Evolutionary conservation across 805 yeast genomes (phyloP).

Genomic region (Candida tallmaniae): DNA sequence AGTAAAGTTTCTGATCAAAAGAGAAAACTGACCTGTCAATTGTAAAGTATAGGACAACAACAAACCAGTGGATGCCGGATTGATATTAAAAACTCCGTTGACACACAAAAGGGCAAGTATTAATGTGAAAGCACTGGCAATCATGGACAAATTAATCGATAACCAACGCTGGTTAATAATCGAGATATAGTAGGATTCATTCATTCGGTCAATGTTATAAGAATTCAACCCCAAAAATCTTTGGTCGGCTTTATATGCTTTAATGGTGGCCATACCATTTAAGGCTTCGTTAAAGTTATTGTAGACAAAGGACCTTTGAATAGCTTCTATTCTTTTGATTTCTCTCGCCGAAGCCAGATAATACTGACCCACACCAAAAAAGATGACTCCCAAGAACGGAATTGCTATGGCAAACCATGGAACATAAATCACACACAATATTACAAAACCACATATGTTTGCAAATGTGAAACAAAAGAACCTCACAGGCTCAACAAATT

Average conservation of each 20-base stretch:
- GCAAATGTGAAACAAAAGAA: conserved; percentile 51
- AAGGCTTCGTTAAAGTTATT: conserved; percentile 36
- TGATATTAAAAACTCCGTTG: conserved; percentile 26
- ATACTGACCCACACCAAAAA: conserved; percentile 25
- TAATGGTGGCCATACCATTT: conserved; percentile 33
- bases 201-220: conserved; percentile 25
- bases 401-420: conserved; percentile 40
- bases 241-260: conserved; percentile 24
- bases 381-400: conserved; percentile 25
- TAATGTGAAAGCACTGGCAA: conserved; percentile 25
- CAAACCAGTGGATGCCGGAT: conserved; percentile 35
- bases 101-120: conserved; percentile 31
- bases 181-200: conserved; percentile 33
- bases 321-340: conserved; percentile 35
- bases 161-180: conserved; percentile 37
- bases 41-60: conserved; percentile 31
- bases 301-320: conserved; percentile 35
- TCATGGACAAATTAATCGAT: conserved; percentile 25
- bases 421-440: conserved; percentile 31
- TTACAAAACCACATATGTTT: conserved; percentile 55
- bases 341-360: conserved; percentile 37
- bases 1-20: conserved; percentile 30
- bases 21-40: conserved; percentile 31
- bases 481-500: conserved; percentile 65
- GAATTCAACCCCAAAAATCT: conserved; percentile 25